Evolutionary conservation across 306 rosid genomes (phyloP), one percentile per base, ranked within the genome.

Genomic region (Casuarina glauca): DNA sequence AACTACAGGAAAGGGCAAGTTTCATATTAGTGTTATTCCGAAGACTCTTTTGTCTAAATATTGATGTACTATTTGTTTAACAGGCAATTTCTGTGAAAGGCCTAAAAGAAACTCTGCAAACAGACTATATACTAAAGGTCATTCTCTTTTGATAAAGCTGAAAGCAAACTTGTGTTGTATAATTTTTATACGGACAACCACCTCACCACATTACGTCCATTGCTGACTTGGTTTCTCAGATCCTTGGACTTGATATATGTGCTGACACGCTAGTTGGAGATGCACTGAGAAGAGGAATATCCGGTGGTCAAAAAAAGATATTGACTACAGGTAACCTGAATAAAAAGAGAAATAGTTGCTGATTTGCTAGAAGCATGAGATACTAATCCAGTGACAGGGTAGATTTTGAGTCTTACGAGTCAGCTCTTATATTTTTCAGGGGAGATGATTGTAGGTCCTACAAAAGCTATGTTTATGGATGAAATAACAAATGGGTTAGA

Each of bases 121-220:
- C 91, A 1, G 91, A 87, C 75, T 84, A 87, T 55, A 84, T 80
- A 44, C 52, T 87, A 66, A 87, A 87, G 91, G 91, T 87, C 49
- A 26, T 62, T 78, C 53, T 71, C 61, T 68, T 52, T 58, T 10
- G 32, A 38, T 52, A 41, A 3, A 4, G 46, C 49, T 69, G 49
- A 57, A 38, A 51, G 73, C 12, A 6, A 9, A 39, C 20, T 0
- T 63, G 20, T 63, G 6, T 46, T 72, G 10, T 20, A 44, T 16
- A 19, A 38, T 50, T 32, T 1, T 1, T 51, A 72, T 0, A 26
- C 17, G 38, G 42, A 72, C 1, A 5, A 49, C 9, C 41, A 32
- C 5, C 51, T 73, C 12, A n/a, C 50, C 51, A 53, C 0, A 8
- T 53, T 43, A 54, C 41, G 1, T 53, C 76, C 17, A 55, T 54